These are phyloP conservation scores for Ophidiomyces ophidiicola DNA, from an alignment of 2,329 filamentous ascomycete genomes.

Conservation along the genomic window DNA sequence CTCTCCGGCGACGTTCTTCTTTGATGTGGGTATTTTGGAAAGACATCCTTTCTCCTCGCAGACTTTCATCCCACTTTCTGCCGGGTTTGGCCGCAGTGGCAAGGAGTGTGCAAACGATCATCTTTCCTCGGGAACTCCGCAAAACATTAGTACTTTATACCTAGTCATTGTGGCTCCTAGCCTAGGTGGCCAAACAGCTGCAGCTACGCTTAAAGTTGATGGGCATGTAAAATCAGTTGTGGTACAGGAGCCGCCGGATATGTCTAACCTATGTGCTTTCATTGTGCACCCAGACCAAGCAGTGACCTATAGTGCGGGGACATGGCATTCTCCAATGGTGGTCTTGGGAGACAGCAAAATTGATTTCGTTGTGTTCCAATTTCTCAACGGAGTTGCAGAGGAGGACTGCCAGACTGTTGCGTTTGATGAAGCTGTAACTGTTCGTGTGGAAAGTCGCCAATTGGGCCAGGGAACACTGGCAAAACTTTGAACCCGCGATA, in stretches of 20 bases:
- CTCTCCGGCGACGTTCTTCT: slow-evolving; percentile 27
- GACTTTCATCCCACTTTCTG: slow-evolving; percentile 68
- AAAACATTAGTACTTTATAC: slow-evolving; percentile 43
- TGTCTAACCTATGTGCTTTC: slow-evolving; percentile 60
- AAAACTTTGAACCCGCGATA: slow-evolving; percentile 5
- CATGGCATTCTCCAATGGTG: slow-evolving; percentile 96
- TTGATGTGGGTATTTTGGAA: slow-evolving; percentile 66
- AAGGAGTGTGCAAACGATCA: background rate
- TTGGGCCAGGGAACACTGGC: background rate
- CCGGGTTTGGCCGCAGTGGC: slow-evolving; percentile 30
- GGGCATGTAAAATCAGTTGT: slow-evolving; percentile 14
- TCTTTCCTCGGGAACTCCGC: slow-evolving; percentile 6
- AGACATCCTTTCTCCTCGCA: slow-evolving; percentile 90
- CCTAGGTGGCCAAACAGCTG: slow-evolving; percentile 36
- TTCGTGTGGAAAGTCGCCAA: slow-evolving; percentile 1
- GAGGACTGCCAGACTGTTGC: slow-evolving; percentile 83
- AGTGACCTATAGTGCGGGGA: slow-evolving; percentile 82
- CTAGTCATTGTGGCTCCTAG: slow-evolving; percentile 83
- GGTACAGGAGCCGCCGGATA: slow-evolving; percentile 53
- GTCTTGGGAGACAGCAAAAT: slow-evolving; percentile 59
- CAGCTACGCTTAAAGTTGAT: slow-evolving; percentile 20
- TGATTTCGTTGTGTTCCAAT: slow-evolving; percentile 84
- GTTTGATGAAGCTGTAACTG: slow-evolving; percentile 23
- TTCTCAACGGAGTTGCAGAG: slow-evolving; percentile 63
- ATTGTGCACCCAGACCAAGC: slow-evolving; percentile 65